These are phyloP conservation scores for Xerocomellus intermedius DNA, from an alignment of 768 basidiomycete genomes.

Conservation along the genomic window DNA sequence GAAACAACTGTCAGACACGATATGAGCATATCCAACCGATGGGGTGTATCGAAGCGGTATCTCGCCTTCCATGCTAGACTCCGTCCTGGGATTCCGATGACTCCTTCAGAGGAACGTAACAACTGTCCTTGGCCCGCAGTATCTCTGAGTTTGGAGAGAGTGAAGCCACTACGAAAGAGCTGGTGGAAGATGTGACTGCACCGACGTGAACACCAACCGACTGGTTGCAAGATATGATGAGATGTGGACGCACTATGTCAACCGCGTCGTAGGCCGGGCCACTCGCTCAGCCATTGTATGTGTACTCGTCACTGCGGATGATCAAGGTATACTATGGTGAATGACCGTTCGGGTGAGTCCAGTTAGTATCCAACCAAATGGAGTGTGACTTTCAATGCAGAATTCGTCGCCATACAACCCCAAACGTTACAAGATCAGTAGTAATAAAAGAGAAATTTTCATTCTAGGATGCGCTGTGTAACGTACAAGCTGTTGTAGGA, in stretches of 20 bases:
- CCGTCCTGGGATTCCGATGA: constrained; percentile 61
- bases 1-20: constrained; percentile 55
- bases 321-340: neutral
- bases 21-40: constrained; percentile 20
- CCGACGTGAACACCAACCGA: constrained; percentile 4
- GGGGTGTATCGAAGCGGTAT: constrained; percentile 4
- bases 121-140: constrained; percentile 60
- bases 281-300: constrained; percentile 25
- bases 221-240: neutral
- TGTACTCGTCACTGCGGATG: neutral
- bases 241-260: constrained; percentile 25
- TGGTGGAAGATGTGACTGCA: constrained; percentile 42
- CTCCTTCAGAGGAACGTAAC: constrained; percentile 41
- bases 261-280: constrained; percentile 22
- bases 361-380: neutral
- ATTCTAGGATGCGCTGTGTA: constrained; percentile 32
- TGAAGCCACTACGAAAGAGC: constrained; percentile 51
- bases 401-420: neutral
- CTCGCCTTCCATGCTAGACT: constrained; percentile 82
- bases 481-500: constrained; percentile 27
- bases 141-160: constrained; percentile 67
- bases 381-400: neutral
- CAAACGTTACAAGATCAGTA: neutral
- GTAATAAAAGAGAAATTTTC: constrained; percentile 10
- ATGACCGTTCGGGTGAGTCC: neutral